These are phyloP conservation scores for Chaetomiaceae sp. DNA, from an alignment of 2,329 filamentous ascomycete species.

Conservation along the genomic window DNA sequence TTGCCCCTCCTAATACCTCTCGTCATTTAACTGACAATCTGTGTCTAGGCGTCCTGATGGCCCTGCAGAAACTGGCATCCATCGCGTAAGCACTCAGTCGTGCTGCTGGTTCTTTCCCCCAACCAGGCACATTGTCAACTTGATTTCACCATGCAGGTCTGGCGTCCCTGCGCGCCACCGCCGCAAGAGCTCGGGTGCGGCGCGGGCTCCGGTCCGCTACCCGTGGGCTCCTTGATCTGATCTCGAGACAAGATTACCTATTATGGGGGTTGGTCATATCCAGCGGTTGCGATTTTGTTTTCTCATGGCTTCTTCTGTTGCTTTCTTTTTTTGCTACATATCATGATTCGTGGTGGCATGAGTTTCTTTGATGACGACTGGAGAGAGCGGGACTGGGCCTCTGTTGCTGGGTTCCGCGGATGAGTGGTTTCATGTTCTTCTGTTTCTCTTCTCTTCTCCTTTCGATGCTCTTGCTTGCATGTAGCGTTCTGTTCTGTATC, in stretches of 20 bases:
- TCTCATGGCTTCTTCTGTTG: background rate
- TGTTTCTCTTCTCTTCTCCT: background rate
- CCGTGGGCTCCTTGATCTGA: constrained; percentile 1
- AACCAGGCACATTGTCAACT: constrained; percentile 12
- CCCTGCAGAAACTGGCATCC: constrained; percentile 47
- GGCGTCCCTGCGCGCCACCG: constrained; percentile 18
- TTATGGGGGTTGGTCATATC: constrained; percentile 8
- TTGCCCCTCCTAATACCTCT: background rate
- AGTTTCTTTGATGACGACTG: too few relatives aligned
- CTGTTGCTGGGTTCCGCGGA: background rate
- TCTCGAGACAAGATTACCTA: background rate
- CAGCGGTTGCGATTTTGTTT: constrained; percentile 14
- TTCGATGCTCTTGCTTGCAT: too few relatives aligned
- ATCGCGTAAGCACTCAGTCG: constrained; percentile 32
- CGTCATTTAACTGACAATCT: background rate
- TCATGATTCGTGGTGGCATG: too few relatives aligned
- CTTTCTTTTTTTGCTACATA: background rate
- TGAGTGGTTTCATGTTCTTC: background rate
- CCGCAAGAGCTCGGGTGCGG: constrained; percentile 21
- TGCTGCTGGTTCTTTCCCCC: constrained; percentile 4
- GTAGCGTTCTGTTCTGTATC: background rate
- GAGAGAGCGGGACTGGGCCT: background rate
- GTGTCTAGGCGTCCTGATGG: constrained; percentile 32
- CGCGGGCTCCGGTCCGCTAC: background rate
- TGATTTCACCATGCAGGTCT: constrained; percentile 17